phyloP scores from a whole-genome alignment of 2,329 filamentous ascomycete genomes.

The Trichoderma breve region DNA sequence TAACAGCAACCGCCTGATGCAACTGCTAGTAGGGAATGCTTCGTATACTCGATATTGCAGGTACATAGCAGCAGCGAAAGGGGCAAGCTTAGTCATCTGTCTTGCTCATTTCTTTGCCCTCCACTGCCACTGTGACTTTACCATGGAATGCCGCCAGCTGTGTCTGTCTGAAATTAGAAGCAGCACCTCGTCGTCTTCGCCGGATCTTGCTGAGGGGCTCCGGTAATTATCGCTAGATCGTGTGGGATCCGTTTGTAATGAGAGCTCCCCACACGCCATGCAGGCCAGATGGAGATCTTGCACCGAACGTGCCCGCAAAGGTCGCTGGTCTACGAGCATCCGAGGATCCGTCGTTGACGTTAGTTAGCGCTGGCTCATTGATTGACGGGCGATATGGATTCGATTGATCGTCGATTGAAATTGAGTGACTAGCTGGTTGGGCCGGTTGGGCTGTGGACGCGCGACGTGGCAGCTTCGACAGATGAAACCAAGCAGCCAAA shows the following conservation, averaged over 20 bases:
- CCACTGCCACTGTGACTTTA: constrained; percentile 14
- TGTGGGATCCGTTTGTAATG: background rate
- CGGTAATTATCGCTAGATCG: constrained; percentile 16
- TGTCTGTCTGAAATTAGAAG: constrained; percentile 8
- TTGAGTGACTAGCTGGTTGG: background rate
- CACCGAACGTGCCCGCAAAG: background rate
- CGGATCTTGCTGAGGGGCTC: constrained; percentile 14
- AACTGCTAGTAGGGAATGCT: background rate
- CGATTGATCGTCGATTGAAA: background rate
- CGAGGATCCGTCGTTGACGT: background rate
- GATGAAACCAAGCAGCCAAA: background rate
- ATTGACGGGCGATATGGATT: background rate
- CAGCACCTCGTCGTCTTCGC: background rate
- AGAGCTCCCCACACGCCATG: constrained; percentile 12
- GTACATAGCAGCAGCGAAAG: background rate
- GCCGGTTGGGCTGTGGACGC: background rate
- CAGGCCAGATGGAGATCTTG: constrained; percentile 11
- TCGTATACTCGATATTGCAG: background rate
- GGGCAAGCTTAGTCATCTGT: constrained; percentile 11
- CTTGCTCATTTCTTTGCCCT: constrained; percentile 12
- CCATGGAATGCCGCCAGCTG: background rate
- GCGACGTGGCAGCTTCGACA: background rate
- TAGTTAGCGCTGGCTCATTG: constrained; percentile 1
- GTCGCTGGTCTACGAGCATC: background rate
- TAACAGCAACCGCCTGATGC: background rate